These are phyloP conservation scores for Leucosporidium yakuticum DNA, from an alignment of 768 basidiomycete species.

Conservation along the genomic window DNA sequence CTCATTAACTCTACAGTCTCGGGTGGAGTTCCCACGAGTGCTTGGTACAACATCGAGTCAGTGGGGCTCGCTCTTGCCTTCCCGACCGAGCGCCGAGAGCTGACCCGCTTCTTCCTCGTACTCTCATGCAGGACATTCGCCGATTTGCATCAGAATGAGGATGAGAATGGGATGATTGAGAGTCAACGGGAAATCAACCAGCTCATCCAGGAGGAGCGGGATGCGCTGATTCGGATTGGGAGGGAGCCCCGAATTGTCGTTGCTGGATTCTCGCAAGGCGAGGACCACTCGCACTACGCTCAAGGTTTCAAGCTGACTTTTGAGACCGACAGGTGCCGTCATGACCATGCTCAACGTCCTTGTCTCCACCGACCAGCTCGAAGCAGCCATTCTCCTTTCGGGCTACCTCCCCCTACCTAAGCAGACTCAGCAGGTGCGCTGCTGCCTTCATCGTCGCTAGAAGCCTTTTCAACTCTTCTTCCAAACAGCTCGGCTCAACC, in stretches of 20 bases:
- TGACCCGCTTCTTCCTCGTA: too few relatives aligned
- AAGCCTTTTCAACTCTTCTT: too few relatives aligned
- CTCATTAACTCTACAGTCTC: too few relatives aligned
- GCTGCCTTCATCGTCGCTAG: too few relatives aligned
- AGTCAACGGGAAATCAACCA: conserved; percentile 22
- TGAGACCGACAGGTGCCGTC: conserved; percentile 14
- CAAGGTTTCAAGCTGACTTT: neutral
- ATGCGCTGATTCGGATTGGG: neutral
- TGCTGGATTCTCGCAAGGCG: conserved; percentile 29
- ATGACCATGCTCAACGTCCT: conserved; percentile 19
- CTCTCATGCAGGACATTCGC: conserved; percentile 10
- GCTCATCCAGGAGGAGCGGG: conserved; percentile 21
- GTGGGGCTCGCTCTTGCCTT: too few relatives aligned
- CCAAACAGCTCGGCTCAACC: neutral
- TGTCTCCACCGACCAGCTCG: conserved; percentile 10
- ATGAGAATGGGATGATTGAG: conserved; percentile 18
- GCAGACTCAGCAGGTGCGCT: neutral
- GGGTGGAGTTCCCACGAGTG: too few relatives aligned
- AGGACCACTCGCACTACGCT: neutral
- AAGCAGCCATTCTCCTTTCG: conserved; percentile 16
- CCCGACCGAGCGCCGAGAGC: too few relatives aligned
- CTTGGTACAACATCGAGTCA: too few relatives aligned
- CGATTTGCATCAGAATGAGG: conserved; percentile 20
- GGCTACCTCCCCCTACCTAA: conserved; percentile 13
- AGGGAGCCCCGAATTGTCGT: conserved; percentile 23